Evolutionary conservation across 805 yeast species (phyloP).

Genomic region (Suhomyces pyralidae): DNA sequence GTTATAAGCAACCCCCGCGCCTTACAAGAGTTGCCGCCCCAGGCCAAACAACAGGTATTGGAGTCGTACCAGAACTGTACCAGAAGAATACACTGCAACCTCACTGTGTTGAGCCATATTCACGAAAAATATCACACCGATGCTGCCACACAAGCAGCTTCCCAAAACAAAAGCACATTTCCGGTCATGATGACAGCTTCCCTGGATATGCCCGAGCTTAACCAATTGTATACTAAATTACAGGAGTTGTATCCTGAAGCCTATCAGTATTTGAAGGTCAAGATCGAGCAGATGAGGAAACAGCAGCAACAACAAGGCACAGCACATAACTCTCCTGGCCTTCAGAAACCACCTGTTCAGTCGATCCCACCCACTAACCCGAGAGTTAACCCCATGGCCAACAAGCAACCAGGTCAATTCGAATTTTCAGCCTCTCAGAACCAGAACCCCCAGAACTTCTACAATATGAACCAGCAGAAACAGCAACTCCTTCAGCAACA

Average conservation of each 20-base stretch:
- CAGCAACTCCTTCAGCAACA: constrained; percentile 13
- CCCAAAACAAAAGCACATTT: constrained; percentile 29
- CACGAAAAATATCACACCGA: constrained; percentile 38
- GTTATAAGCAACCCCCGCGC: constrained; percentile 35
- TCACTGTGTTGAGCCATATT: constrained; percentile 36
- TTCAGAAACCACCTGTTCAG: constrained; percentile 7
- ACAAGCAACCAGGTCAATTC: constrained; percentile 5
- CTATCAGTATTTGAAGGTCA: constrained; percentile 39
- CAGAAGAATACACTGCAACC: constrained; percentile 41
- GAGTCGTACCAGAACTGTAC: constrained; percentile 41
- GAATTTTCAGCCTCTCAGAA: background rate
- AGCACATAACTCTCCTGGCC: background rate
- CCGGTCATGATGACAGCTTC: constrained; percentile 57
- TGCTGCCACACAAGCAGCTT: constrained; percentile 23
- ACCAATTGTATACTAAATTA: constrained; percentile 44
- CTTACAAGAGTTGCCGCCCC: constrained; percentile 29
- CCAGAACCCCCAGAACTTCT: background rate
- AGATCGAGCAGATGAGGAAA: constrained; percentile 37
- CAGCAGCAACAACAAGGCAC: constrained; percentile 19
- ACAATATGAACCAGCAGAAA: constrained; percentile 16
- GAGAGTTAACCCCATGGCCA: constrained; percentile 8
- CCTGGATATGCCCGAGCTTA: constrained; percentile 52
- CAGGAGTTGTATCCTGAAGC: constrained; percentile 56
- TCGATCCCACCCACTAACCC: constrained; percentile 8
- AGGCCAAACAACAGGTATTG: constrained; percentile 27